Conservation (phyloP, 495 filamentous ascomycete species). For the Ramalina intermedia region DNA sequence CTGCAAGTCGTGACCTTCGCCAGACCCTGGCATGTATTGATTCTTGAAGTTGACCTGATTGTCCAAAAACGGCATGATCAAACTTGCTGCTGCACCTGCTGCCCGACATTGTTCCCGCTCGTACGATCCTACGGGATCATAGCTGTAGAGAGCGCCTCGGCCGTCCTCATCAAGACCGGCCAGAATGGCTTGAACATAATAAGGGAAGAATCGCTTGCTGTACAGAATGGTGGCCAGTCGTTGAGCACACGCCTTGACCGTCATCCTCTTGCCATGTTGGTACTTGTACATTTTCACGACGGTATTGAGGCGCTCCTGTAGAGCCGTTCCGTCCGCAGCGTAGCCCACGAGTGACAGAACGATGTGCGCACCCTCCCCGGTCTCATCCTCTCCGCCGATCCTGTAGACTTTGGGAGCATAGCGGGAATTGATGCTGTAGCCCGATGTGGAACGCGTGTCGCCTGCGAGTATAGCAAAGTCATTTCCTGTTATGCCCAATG, state of each 20-base stretch:
- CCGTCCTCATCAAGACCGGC: constrained; percentile 91
- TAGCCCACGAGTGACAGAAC: constrained; percentile 90
- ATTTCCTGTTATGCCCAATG: constrained; percentile 82
- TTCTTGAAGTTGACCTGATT: constrained; percentile 99
- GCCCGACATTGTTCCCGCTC: constrained; percentile 92
- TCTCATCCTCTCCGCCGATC: constrained; percentile 78
- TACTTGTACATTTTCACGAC: constrained; percentile 96
- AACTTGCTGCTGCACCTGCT: constrained; percentile 82
- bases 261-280: constrained; percentile 86
- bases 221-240: constrained; percentile 87
- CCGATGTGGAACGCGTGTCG: constrained; percentile 84
- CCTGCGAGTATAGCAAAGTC: constrained; percentile 93
- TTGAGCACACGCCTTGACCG: constrained; percentile 83
- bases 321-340: constrained; percentile 78
- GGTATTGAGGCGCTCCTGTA: constrained; percentile 78
- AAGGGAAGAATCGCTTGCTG: constrained; percentile 94
- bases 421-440: constrained; percentile 97
- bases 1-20: constrained; percentile 65
- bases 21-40: constrained; percentile 84
- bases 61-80: constrained; percentile 98
- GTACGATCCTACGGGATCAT: constrained; percentile 93
- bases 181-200: constrained; percentile 87
- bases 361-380: constrained; percentile 68
- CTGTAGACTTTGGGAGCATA: constrained; percentile 90
- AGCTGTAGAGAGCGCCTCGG: constrained; percentile 86